Base-by-base conservation (phyloP, 345 rosid species). In the Ricinus communis region DNA sequence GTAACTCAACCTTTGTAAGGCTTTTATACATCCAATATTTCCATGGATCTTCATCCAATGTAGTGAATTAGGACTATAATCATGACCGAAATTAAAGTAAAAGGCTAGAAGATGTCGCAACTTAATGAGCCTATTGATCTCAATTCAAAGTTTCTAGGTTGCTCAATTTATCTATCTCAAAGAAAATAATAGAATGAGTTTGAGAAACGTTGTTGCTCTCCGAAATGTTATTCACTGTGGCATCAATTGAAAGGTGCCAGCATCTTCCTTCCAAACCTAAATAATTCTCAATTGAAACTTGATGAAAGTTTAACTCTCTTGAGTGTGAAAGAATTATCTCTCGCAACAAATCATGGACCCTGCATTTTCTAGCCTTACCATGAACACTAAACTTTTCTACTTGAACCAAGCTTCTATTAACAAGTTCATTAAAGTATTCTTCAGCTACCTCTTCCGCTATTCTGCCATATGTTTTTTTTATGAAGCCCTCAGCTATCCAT, bases 401-500 rank as follows among this genome's bases (percentile, higher is more conserved):
- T 55, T 72, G 54, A 49, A 72, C 41, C 53, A 72, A 11, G 52
- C 55, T 51, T 51, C 55, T n/a, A 5, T n/a, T 6, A 51, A 51
- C 4, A n/a, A 51, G 55, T 25, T 51, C 76, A 25, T 13, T 64
- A 9, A 72, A n/a, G 28, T 72, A 72, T 13, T 28, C 46, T 28
- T 63, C 51, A 24, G 53, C 76, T 40, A 53, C 64, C 6, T 63
- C 63, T 52, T 64, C 70, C 2, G 22, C 1, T 40, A 36, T 45
- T 15, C 5, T 14, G 14, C 41, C 41, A 25, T 58, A 36, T 19
- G 4, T 69, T 58, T 16, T 24, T 36, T 46, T 31, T 58, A 69
- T 41, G 43, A 69, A 69, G 18, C 65, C 65, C 45, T 69, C 65
- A 5, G 73, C 73, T 0, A 69, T 69, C 73, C 73, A 69, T 22